Conservation (phyloP, 345 rosid genomes). For the Excoecaria agallocha region DNA sequence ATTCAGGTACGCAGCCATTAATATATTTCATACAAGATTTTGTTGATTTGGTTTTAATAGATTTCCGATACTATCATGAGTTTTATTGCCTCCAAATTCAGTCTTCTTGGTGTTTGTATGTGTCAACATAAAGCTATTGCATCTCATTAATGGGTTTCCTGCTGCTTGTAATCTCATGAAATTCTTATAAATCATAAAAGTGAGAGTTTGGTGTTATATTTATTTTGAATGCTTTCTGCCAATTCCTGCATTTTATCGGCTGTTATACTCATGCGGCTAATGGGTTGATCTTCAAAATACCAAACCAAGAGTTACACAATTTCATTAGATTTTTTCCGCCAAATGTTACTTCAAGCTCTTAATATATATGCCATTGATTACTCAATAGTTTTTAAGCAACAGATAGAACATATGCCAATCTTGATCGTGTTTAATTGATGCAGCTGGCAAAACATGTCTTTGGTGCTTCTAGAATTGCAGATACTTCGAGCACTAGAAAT, state of each 20-base stretch:
- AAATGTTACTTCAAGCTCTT: not conserved
- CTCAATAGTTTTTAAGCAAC: not conserved
- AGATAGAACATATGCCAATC: not conserved
- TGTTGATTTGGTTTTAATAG: not conserved
- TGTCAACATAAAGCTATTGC: not conserved
- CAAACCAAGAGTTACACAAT: not conserved
- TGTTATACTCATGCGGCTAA: not conserved
- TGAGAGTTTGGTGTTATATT: not conserved
- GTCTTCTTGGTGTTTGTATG: not conserved
- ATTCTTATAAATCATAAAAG: not conserved
- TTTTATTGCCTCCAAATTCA: not conserved
- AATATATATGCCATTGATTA: not conserved
- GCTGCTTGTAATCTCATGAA: too few relatives aligned
- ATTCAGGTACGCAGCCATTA: conserved; percentile 59
- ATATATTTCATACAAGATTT: not conserved
- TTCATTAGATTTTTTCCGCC: not conserved
- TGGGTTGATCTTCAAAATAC: not conserved
- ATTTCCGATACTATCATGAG: not conserved
- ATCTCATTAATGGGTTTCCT: not conserved
- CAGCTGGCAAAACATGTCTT: conserved; percentile 89
- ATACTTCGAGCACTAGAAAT: conserved; percentile 79
- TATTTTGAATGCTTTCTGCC: not conserved
- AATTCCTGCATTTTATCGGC: not conserved
- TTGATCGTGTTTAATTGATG: not conserved
- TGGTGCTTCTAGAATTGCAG: conserved; percentile 82